A percentile compares a stretch with the other conserved stretches of the same genome.
Evolutionary conservation across 2,329 filamentous ascomycete species (phyloP).

Genomic region (Bipolaris gigantea): DNA sequence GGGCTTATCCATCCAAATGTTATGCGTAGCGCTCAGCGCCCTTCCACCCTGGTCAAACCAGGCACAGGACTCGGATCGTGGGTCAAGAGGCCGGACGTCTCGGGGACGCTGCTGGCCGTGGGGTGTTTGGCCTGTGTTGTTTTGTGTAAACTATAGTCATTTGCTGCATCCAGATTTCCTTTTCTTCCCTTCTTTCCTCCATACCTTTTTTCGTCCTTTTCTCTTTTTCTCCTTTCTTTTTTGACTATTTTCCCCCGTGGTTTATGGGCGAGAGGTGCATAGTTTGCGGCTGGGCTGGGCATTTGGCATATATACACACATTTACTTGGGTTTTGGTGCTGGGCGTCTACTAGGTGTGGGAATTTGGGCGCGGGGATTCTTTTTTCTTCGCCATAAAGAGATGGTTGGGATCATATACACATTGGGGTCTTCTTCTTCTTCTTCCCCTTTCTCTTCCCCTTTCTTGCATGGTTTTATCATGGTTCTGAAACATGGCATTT

Average conservation of each 20-base stretch:
- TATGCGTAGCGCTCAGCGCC: not conserved
- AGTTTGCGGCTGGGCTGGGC: not conserved
- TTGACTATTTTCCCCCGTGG: too few species aligned
- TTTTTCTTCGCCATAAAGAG: too few species aligned
- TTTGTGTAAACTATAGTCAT: conserved; percentile 19
- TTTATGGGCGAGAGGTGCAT: too few species aligned
- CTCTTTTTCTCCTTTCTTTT: too few species aligned
- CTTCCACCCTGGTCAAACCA: not conserved
- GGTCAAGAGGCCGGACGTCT: conserved; percentile 29
- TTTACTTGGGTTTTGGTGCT: too few species aligned
- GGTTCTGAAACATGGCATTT: not conserved
- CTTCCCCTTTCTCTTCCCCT: not conserved
- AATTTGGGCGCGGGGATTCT: too few species aligned
- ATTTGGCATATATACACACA: not conserved
- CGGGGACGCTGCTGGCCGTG: conserved; percentile 28
- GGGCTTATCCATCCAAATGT: conserved; percentile 5
- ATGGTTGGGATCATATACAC: too few species aligned
- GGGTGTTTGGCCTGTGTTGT: conserved; percentile 32
- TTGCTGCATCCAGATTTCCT: not conserved
- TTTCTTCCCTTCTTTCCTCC: too few species aligned
- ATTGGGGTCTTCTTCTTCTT: too few species aligned
- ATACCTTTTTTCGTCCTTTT: too few species aligned
- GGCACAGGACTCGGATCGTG: conserved; percentile 16
- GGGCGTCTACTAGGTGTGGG: too few species aligned
- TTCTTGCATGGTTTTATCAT: too few species aligned